Evolutionary conservation across 2,329 filamentous ascomycete species (phyloP), one percentile per base, ranked within the genome.

Genomic region (Penicillium sp.): DNA sequence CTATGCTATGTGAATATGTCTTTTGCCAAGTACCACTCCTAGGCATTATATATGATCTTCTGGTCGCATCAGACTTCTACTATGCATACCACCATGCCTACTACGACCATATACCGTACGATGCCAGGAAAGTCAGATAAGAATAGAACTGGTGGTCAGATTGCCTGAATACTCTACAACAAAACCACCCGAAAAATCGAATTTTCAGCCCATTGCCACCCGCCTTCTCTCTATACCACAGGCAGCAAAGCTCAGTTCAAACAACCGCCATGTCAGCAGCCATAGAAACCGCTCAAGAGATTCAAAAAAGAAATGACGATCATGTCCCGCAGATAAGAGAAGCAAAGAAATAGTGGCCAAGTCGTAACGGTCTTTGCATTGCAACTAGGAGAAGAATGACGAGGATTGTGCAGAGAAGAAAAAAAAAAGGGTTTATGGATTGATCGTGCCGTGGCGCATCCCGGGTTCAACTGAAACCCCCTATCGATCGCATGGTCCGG

Each of bases 361-460:
- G 66, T 73, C 70, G 68, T 73, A 68, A 72, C 59, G 63, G 64
- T 73, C 66, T 73, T 62, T 69, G 69, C 68, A 73, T 73, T 73
- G 68, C 70, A 67, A 69, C 68, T 73, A 72, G 68, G 64, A 59
- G 55, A 55, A 59, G 55, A 55, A 59, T 59, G 59, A 60, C 37
- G 56, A 47, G 57, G 53, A 67, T 65, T 47, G 65, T 68, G 64
- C 64, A 73, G 65, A 63, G 62, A 66, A 26, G 7, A 21, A 35
- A 26, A 26, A 21, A 35, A 53, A 66, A 49, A 49, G 29, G 66
- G 61, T 59, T 61, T 58, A 67, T 63, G 59, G 57, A 63, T 66
- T 66, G 63, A 61, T 68, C 62, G 66, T 68, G 64, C 62, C 63
- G 59, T 62, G 55, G 60, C 59, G 64, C 60, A 53, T 55, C 57